Percentiles rank a stretch among this genome's conserved stretches.
Conservation (phyloP, 176 grass and related monocot species). For the Eleusine coracana region DNA sequence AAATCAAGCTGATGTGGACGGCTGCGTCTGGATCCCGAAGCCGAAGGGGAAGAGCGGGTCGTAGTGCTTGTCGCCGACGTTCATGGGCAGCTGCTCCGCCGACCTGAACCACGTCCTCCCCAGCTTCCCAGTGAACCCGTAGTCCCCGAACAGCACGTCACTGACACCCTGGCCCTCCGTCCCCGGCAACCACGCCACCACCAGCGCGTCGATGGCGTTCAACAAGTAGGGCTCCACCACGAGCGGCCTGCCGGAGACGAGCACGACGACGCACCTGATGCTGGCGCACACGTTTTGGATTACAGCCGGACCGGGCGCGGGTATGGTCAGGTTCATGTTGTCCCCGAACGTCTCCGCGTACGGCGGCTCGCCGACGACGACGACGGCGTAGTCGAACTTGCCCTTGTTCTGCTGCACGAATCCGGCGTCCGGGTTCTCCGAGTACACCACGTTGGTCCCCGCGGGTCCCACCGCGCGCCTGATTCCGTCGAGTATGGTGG, state of each 20-base stretch:
- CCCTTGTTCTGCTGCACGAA: slow-evolving; percentile 14
- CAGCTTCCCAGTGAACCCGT: slow-evolving; percentile 78
- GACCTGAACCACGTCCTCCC: slow-evolving; percentile 87
- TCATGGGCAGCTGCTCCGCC: slow-evolving; percentile 91
- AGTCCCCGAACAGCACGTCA: slow-evolving; percentile 70
- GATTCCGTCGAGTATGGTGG: slow-evolving; percentile 69
- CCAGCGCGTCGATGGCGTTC: slow-evolving; percentile 61
- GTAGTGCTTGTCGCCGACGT: slow-evolving; percentile 73
- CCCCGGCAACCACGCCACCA: slow-evolving; percentile 86
- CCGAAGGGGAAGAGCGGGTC: slow-evolving; percentile 86
- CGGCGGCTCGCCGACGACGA: slow-evolving; percentile 67
- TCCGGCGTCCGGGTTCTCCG: slow-evolving; percentile 53
- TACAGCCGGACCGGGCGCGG: slow-evolving; percentile 53
- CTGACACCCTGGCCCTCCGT: slow-evolving; percentile 84
- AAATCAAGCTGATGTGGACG: not conserved
- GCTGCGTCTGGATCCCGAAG: slow-evolving; percentile 44
- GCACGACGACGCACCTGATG: slow-evolving; percentile 70
- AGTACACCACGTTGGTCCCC: slow-evolving; percentile 56
- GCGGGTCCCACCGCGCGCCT: slow-evolving; percentile 54
- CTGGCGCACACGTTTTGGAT: slow-evolving; percentile 65
- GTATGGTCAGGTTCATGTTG: slow-evolving; percentile 81
- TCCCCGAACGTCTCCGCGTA: slow-evolving; percentile 65
- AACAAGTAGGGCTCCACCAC: slow-evolving; percentile 74
- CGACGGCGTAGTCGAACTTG: slow-evolving; percentile 66
- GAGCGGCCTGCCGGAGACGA: slow-evolving; percentile 77